Conservation (phyloP, 2,329 filamentous ascomycete species). For the Sordariomycetes sp. region DNA sequence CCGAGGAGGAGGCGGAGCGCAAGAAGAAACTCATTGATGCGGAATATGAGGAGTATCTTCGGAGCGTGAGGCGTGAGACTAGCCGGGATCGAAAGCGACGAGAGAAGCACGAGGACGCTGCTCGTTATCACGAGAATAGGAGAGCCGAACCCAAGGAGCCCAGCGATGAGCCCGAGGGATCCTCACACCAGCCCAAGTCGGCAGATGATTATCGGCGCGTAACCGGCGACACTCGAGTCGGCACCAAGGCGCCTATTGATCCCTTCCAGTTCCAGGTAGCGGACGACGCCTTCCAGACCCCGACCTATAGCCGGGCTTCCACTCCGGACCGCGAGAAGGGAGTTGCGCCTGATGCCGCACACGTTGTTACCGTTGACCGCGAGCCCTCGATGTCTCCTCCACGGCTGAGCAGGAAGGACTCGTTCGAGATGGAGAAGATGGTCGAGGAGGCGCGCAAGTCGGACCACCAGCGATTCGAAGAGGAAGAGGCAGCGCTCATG, state of each 20-base stretch:
- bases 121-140: background rate
- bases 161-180: background rate
- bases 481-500: constrained; percentile 28
- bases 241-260: constrained; percentile 25
- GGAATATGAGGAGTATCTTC: constrained; percentile 10
- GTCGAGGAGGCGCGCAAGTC: constrained; percentile 13
- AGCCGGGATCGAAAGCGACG: constrained; percentile 12
- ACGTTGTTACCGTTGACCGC: constrained; percentile 36
- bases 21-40: constrained; percentile 10
- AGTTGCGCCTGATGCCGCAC: background rate
- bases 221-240: constrained; percentile 12
- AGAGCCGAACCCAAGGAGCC: background rate
- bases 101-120: background rate
- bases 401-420: constrained; percentile 34
- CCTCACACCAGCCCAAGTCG: background rate
- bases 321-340: constrained; percentile 22
- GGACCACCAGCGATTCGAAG: constrained; percentile 16
- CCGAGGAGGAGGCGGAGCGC: constrained; percentile 11
- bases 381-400: constrained; percentile 18
- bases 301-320: constrained; percentile 21
- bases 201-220: constrained; percentile 9
- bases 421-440: constrained; percentile 28
- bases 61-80: constrained; percentile 5
- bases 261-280: constrained; percentile 46
- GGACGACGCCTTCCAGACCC: constrained; percentile 35